Conservation (phyloP, 2,329 filamentous ascomycete genomes). For the Alternaria infectoria region DNA sequence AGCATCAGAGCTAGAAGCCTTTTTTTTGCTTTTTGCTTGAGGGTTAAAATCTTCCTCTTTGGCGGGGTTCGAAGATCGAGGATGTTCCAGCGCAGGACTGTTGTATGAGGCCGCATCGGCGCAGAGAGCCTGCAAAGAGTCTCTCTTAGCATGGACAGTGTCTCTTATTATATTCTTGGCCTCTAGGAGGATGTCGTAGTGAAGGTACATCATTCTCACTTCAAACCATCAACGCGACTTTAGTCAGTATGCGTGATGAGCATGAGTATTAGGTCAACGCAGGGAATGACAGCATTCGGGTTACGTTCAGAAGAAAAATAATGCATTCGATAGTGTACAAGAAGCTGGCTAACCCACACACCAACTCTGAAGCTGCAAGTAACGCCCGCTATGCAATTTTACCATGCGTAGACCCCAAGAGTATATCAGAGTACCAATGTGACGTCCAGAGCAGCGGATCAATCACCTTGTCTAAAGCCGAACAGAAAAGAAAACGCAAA, state of each 20-base stretch:
- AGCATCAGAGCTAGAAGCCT: not conserved
- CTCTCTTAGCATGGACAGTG: not conserved
- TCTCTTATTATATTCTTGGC: not conserved
- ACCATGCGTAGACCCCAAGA: not conserved
- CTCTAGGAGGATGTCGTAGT: not conserved
- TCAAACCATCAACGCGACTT: not conserved
- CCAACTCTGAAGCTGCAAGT: not conserved
- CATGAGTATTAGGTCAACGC: not conserved
- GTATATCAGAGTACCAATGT: not conserved
- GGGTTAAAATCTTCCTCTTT: not conserved
- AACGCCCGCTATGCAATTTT: slow-evolving; percentile 19
- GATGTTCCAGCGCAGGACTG: not conserved
- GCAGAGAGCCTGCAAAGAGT: no score
- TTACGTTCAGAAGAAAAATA: not conserved
- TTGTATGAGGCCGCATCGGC: not conserved
- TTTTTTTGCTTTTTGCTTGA: not conserved
- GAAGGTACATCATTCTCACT: rapidly evolving
- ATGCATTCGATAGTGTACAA: slow-evolving; percentile 3
- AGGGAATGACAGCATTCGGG: not conserved
- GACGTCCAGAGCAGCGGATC: not conserved
- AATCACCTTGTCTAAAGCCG: not conserved
- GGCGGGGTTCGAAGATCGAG: not conserved
- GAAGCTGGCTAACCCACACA: not conserved
- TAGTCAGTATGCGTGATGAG: not conserved
- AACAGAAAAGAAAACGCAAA: not conserved